A percentile compares a stretch with the other conserved stretches of the same genome.
These are phyloP conservation scores for Cryptosporidium sp. DNA, from an alignment of 169 alveolate species.

Conservation along the genomic window DNA sequence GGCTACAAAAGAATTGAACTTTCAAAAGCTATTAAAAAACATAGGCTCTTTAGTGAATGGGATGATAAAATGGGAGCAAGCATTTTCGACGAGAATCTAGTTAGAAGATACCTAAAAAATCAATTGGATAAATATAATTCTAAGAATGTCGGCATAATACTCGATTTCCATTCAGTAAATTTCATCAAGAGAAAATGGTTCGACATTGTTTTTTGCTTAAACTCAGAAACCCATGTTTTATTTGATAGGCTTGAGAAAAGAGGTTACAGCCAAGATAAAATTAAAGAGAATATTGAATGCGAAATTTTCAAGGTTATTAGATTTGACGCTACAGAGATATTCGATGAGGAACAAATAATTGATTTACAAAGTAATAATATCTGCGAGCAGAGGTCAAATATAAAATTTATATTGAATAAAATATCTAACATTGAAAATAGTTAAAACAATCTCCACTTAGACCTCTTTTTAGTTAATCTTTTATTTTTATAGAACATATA, in stretches of 20 bases:
- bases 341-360: slow-evolving; percentile 73
- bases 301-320: slow-evolving; percentile 83
- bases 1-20: slow-evolving; percentile 80
- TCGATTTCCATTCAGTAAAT: slow-evolving; percentile 82
- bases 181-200: slow-evolving; percentile 82
- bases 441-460: not conserved
- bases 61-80: slow-evolving; percentile 83
- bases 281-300: slow-evolving; percentile 83
- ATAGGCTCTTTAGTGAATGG: slow-evolving; percentile 81
- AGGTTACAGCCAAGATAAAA: slow-evolving; percentile 81
- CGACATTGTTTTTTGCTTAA: slow-evolving; percentile 79
- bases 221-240: slow-evolving; percentile 79
- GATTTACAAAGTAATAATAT: slow-evolving; percentile 78
- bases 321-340: slow-evolving; percentile 79
- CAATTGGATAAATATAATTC: slow-evolving; percentile 52
- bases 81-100: slow-evolving; percentile 83
- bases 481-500: too few species aligned
- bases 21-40: slow-evolving; percentile 79
- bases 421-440: slow-evolving; percentile 1
- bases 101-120: slow-evolving; percentile 78
- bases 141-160: slow-evolving; percentile 78
- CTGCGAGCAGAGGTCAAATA: slow-evolving; percentile 80
- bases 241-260: slow-evolving; percentile 82
- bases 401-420: slow-evolving; percentile 73
- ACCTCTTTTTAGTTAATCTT: slow-evolving; percentile 6